phyloP scores from a whole-genome alignment of 495 filamentous ascomycete genomes.

The Chaetomium tenue region DNA sequence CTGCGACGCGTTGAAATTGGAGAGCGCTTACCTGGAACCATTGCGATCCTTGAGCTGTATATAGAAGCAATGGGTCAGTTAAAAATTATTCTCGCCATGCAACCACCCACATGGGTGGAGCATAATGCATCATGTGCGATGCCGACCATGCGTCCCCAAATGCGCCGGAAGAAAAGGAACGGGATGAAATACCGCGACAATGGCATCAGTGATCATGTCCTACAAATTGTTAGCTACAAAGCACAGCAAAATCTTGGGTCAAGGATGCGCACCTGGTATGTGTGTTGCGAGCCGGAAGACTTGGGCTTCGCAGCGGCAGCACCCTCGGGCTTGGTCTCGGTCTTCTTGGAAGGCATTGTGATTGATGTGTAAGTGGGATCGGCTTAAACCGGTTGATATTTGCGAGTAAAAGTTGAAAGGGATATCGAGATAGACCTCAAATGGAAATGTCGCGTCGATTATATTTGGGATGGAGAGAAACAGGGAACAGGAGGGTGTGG shows the following conservation, averaged over 20 bases:
- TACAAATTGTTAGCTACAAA: constrained; percentile 43
- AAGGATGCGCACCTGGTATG: constrained; percentile 55
- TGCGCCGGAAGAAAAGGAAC: constrained; percentile 44
- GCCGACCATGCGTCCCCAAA: constrained; percentile 26
- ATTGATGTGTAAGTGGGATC: constrained; percentile 30
- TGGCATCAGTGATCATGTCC: constrained; percentile 70
- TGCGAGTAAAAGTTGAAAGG: constrained; percentile 1
- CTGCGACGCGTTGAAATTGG: constrained; percentile 16
- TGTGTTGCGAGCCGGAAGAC: constrained; percentile 50
- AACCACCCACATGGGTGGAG: constrained; percentile 23
- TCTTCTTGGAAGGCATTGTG: constrained; percentile 67
- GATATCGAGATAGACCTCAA: neutral
- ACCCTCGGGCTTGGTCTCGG: constrained; percentile 39
- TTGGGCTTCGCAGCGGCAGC: constrained; percentile 56
- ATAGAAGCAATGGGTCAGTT: constrained; percentile 47
- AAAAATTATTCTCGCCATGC: constrained; percentile 27
- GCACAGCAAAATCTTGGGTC: constrained; percentile 13
- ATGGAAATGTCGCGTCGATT: constrained; percentile 17
- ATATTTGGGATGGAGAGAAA: constrained; percentile 32
- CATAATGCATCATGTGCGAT: constrained; percentile 13
- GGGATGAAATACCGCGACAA: constrained; percentile 57
- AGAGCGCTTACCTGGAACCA: constrained; percentile 58
- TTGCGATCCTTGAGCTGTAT: constrained; percentile 63
- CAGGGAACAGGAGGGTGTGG: constrained; percentile 41
- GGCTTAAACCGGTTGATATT: constrained; percentile 21